Conservation (phyloP, 176 grass and related monocot species). For the Dendrocalamus sinicus region DNA sequence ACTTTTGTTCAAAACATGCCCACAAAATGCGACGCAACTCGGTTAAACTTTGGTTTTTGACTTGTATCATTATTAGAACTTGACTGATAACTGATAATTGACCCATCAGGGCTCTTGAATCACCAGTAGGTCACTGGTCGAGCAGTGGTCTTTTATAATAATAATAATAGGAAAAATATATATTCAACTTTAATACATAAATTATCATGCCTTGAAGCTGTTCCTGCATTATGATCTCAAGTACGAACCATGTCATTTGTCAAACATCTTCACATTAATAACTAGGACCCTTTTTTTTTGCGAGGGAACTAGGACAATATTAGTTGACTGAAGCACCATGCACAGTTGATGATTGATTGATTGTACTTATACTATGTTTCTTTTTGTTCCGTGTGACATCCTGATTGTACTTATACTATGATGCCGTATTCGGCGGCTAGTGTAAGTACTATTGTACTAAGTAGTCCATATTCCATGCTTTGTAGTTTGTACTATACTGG, state of each 20-base stretch:
- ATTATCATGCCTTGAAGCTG: slow-evolving; percentile 3
- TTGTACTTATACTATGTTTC: background rate
- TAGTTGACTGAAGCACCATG: background rate
- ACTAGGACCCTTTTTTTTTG: background rate
- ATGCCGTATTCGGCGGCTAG: slow-evolving; percentile 67
- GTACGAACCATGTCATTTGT: background rate
- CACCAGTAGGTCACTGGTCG: background rate
- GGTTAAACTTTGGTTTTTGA: background rate
- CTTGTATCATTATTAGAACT: background rate
- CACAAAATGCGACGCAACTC: background rate
- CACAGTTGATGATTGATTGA: background rate
- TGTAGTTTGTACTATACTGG: background rate
- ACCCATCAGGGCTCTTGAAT: background rate
- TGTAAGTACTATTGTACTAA: slow-evolving; percentile 48
- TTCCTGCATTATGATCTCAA: slow-evolving; percentile 31
- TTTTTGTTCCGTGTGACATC: background rate
- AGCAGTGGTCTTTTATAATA: background rate
- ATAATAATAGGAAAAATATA: background rate
- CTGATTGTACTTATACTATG: background rate
- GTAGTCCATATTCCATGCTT: background rate
- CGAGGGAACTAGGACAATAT: no score
- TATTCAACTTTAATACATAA: background rate
- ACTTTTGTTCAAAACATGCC: background rate
- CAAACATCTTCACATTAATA: background rate
- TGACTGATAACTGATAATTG: background rate